phyloP scores from a whole-genome alignment of 805 yeast genomes.

The Zygotorulaspora danielsina region DNA sequence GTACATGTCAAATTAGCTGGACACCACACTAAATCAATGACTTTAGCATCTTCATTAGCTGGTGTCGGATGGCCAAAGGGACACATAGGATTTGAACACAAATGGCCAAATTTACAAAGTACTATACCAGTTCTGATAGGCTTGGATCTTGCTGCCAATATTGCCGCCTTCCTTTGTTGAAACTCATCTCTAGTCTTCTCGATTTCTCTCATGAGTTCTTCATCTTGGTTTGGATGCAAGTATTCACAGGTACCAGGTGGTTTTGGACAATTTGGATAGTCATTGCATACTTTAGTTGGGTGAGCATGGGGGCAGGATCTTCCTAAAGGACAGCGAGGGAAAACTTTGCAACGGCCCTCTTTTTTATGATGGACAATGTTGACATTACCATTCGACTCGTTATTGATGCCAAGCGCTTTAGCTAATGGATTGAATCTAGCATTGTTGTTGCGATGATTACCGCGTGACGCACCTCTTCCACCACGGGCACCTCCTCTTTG shows the following conservation, averaged over 20 bases:
- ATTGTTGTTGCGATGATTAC: constrained; percentile 26
- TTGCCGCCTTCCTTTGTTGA: constrained; percentile 41
- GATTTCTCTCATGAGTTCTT: constrained; percentile 60
- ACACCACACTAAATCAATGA: constrained; percentile 72
- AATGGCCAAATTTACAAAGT: constrained; percentile 70
- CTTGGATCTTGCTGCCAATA: constrained; percentile 35
- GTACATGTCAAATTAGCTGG: constrained; percentile 60
- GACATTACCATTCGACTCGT: constrained; percentile 19
- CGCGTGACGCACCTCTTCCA: constrained; percentile 21
- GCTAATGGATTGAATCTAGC: constrained; percentile 39
- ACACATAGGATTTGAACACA: constrained; percentile 74
- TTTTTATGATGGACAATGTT: constrained; percentile 45
- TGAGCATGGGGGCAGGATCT: constrained; percentile 72
- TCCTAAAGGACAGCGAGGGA: constrained; percentile 63
- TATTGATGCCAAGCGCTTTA: constrained; percentile 35
- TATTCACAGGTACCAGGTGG: constrained; percentile 78
- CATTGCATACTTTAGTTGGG: constrained; percentile 71
- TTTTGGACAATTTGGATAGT: constrained; percentile 73
- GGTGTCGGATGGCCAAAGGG: constrained; percentile 93
- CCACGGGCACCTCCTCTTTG: constrained; percentile 24
- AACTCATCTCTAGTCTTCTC: constrained; percentile 57
- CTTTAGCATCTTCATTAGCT: constrained; percentile 68
- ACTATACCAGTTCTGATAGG: constrained; percentile 47
- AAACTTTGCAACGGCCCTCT: constrained; percentile 62
- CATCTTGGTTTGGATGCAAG: constrained; percentile 84